Evolutionary conservation across 2,329 filamentous ascomycete species (phyloP).

Genomic region (Ophiostoma triangulosporum): DNA sequence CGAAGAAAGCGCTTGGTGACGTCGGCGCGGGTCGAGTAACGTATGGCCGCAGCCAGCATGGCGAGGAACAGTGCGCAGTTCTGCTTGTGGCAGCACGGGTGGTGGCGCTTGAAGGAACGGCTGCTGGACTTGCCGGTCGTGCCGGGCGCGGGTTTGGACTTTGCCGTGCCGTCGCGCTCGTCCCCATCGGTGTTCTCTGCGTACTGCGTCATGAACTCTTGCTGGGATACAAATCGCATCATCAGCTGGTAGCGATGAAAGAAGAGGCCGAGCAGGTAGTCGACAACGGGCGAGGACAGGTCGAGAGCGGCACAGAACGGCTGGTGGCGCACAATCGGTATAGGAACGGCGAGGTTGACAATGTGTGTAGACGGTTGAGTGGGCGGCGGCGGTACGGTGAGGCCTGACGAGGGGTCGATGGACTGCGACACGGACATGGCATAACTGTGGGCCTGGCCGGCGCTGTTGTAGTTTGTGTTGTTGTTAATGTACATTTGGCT

Average conservation of each 20-base stretch:
- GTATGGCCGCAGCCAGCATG: constrained; percentile 8
- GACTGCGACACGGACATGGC: not conserved
- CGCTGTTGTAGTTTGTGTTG: not conserved
- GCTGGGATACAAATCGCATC: constrained; percentile 9
- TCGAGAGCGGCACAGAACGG: not conserved
- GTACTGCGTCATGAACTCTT: constrained; percentile 2
- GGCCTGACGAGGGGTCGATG: not conserved
- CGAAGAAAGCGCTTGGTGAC: constrained; percentile 3
- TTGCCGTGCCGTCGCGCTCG: not conserved
- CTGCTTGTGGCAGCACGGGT: constrained; percentile 2
- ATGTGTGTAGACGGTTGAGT: not conserved
- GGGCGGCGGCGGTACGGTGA: not conserved
- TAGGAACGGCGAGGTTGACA: not conserved
- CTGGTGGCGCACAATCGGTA: not conserved
- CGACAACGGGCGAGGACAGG: constrained; percentile 4
- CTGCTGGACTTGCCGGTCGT: not conserved
- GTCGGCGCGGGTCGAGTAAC: constrained; percentile 5
- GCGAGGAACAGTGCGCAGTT: constrained; percentile 8
- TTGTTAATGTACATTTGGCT: not conserved
- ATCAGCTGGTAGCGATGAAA: constrained; percentile 10
- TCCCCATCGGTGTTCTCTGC: not conserved
- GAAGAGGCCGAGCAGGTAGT: constrained; percentile 7
- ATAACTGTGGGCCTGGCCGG: not conserved
- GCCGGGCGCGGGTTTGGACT: not conserved
- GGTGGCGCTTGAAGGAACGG: not conserved